Conservation (phyloP, 805 yeast genomes). For the Sporopachydermia lactativora region DNA sequence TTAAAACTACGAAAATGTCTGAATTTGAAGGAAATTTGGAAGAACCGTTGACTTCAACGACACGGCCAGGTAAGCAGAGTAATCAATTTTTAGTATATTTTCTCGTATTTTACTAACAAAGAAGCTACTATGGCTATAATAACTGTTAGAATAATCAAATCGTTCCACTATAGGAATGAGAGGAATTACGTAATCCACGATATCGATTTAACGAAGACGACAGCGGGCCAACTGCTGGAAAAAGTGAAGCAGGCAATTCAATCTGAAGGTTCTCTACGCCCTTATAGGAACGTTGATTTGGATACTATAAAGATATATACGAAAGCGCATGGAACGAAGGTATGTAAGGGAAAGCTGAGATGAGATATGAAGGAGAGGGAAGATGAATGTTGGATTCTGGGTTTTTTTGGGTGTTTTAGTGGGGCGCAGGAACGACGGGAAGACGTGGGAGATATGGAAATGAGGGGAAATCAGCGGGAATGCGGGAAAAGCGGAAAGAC, state of each 20-base stretch:
- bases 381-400: too few species aligned
- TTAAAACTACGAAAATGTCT: neutral
- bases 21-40: constrained; percentile 19
- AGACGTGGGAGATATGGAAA: too few species aligned
- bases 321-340: constrained; percentile 84
- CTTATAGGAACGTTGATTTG: constrained; percentile 62
- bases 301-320: constrained; percentile 80
- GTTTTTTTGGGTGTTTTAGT: too few species aligned
- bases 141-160: constrained; percentile 78
- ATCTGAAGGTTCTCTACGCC: constrained; percentile 59
- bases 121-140: constrained; percentile 49
- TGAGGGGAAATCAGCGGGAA: too few species aligned
- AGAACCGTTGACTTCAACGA: constrained; percentile 72
- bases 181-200: constrained; percentile 57
- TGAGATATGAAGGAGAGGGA: too few species aligned
- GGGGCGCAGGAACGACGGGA: too few species aligned
- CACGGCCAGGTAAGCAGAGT: constrained; percentile 52
- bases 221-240: constrained; percentile 49
- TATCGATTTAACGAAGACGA: constrained; percentile 55
- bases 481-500: too few species aligned
- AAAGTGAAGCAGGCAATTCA: constrained; percentile 30
- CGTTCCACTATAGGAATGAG: constrained; percentile 84
- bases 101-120: too few species aligned
- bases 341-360: neutral
- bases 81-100: too few species aligned